Base-by-base conservation (phyloP, 257 asterid species). In the Solanum gracilifrons region DNA sequence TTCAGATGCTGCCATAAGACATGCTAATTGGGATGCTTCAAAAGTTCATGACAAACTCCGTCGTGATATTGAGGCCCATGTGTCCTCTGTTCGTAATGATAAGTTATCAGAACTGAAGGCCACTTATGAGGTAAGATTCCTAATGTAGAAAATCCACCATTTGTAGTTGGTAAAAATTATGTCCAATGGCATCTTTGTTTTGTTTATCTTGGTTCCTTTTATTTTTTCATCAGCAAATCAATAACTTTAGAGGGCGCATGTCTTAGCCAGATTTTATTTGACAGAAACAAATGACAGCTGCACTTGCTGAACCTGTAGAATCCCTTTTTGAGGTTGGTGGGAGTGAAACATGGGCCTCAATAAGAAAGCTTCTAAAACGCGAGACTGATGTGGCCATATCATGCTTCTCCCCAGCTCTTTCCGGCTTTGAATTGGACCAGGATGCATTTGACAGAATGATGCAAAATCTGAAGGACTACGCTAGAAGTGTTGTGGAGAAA, bases 51-150 rank as follows among this genome's bases (percentile, higher is more conserved):
- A 90, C 84, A 92, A 93, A 87, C 94, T 94, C 87, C 86, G 3
- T 33, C 93, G 90, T 87, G 96, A 94, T 88, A 94, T 94, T 64
- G 93, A 91, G 86, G 89, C 90, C 51, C 94, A 93, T 88, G 91
- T 89, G 58, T 92, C 91, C 66, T 87, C 84, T 84, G 90, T 94
- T 84, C 89, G 93, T 74, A 82, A 62, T 37, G 91, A 90, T 88
- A 92, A 90, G 88, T 88, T 94, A 86, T 89, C 94, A 6, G 90
- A 91, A 89, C 88, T 94, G 85, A 80, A 72, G 76, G 88, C 91
- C 46, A 84, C 87, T 75, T 89, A 85, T 82, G 93, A 93, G 95
- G 95, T 94, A 90, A 86, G 39, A 18, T 48, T 36, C 86, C 76
- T 80, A 43, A 18, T 43, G 66, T 18, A 46, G 68, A 27, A 46